Base-by-base conservation (phyloP, 1,284 basidiomycete species). In the Trichosporon asahii region DNA sequence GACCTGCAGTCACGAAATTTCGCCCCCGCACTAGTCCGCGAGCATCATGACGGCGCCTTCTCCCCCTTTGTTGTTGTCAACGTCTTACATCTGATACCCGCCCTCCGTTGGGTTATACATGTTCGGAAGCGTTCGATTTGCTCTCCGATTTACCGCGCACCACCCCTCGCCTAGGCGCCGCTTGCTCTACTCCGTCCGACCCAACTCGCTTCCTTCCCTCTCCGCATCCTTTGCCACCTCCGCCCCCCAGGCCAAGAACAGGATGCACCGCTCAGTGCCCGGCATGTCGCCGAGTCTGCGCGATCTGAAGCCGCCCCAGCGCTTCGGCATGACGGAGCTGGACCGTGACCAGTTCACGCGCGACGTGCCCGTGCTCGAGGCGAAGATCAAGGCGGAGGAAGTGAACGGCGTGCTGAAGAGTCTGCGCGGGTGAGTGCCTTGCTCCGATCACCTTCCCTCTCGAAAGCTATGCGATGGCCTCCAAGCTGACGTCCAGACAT, bases 301-400 rank as follows among this genome's bases (percentile, higher is more conserved):
- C 61, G 60, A 66, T 49, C 46, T 70, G 14, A 31, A 63, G 60
- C 82, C 84, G 6, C 85, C 85, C 2, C 66, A 76, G 18, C 77
- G 79, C 40, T 75, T 77, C 12, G 80, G 79, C 3, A 83, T 84
- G 82, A 71, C 66, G 9, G 68, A 70, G 31, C 82, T 95, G 23
- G 89, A 94, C 84, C 88, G 87, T 70, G 76, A 81, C 68, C 86
- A 85, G 15, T 95, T 95, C 78, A 85, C 80, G 15, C 89, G 89
- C 80, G 85, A 85, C 0, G 75, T 94, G 1, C 84, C 88, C 15
- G 85, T 94, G 4, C 84, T 95, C 31, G 91, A 89, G 8, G 89
- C 87, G 5, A 86, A 88, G 29, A 85, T 93, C 12, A 86, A 88
- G 33, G 87, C 89, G 2, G 81, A 81, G 15, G 87, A 87, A 75